These are phyloP conservation scores for Aspergillus homomorphus DNA, from an alignment of 495 filamentous ascomycete species.

Conservation along the genomic window DNA sequence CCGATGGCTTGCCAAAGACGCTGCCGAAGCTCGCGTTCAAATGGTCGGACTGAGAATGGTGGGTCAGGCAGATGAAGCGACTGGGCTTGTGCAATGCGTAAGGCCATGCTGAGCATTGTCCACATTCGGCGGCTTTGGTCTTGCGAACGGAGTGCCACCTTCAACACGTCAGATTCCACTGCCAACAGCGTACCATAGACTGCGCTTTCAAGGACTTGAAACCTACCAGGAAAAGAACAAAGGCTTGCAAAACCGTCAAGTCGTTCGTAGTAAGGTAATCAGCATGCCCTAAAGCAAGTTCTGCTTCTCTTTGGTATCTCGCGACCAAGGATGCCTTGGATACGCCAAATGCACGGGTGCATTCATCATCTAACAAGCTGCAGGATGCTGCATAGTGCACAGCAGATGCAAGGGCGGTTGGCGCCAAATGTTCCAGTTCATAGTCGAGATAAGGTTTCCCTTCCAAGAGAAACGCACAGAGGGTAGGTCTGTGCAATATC, in stretches of 20 bases:
- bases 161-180: not conserved
- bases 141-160: slow-evolving; percentile 34
- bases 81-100: slow-evolving; percentile 65
- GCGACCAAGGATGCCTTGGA: slow-evolving; percentile 37
- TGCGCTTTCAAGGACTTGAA: not conserved
- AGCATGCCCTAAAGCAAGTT: slow-evolving; percentile 46
- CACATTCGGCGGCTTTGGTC: slow-evolving; percentile 42
- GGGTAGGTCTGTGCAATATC: slow-evolving; percentile 36
- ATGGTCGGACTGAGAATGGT: slow-evolving; percentile 30
- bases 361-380: slow-evolving; percentile 43
- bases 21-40: slow-evolving; percentile 36
- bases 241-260: slow-evolving; percentile 54
- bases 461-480: slow-evolving; percentile 30
- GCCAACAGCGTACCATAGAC: not conserved
- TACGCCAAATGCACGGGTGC: slow-evolving; percentile 35
- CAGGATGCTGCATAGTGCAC: slow-evolving; percentile 52
- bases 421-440: slow-evolving; percentile 29
- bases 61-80: slow-evolving; percentile 53
- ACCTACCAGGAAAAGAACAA: slow-evolving; percentile 51
- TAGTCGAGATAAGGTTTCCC: slow-evolving; percentile 33
- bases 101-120: slow-evolving; percentile 63
- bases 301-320: slow-evolving; percentile 47
- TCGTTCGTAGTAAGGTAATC: slow-evolving; percentile 55
- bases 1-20: slow-evolving; percentile 38
- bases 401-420: slow-evolving; percentile 45